Evolutionary conservation across 2,329 filamentous ascomycete species (phyloP).

Genomic region (Juglanconis sp.): DNA sequence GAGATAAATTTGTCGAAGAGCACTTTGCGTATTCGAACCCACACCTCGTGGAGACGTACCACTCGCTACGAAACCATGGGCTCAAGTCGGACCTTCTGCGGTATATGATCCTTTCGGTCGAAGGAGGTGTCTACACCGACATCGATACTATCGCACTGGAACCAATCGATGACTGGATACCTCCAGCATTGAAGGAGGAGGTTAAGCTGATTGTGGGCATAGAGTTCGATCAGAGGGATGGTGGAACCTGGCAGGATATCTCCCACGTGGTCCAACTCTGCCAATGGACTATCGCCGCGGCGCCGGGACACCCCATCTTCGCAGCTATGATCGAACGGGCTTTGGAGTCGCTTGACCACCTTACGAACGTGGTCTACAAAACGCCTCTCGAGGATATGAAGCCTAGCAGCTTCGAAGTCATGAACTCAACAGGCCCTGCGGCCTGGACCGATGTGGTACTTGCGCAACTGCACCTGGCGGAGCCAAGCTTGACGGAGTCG

Average conservation of each 20-base stretch:
- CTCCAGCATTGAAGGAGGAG: constrained; percentile 18
- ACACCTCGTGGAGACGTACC: constrained; percentile 22
- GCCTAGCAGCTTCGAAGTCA: background rate
- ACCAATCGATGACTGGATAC: constrained; percentile 38
- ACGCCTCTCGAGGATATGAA: background rate
- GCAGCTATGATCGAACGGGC: constrained; percentile 24
- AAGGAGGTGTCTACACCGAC: constrained; percentile 52
- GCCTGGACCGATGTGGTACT: constrained; percentile 18
- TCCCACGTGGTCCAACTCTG: constrained; percentile 30
- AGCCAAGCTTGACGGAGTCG: constrained; percentile 10
- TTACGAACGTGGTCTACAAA: background rate
- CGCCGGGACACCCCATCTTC: constrained; percentile 30
- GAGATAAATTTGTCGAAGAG: constrained; percentile 24
- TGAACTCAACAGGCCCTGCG: constrained; percentile 15
- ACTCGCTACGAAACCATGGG: constrained; percentile 25
- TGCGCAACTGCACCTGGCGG: background rate
- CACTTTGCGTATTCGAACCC: constrained; percentile 20
- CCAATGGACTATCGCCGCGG: constrained; percentile 34
- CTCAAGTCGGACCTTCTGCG: constrained; percentile 30
- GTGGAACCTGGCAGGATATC: constrained; percentile 26
- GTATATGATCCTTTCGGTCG: constrained; percentile 25
- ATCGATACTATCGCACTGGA: constrained; percentile 57
- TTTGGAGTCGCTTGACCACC: constrained; percentile 19
- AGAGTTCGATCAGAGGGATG: constrained; percentile 30
- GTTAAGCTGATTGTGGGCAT: constrained; percentile 28